Evolutionary conservation across 805 yeast genomes (phyloP), one percentile per base, ranked within the genome.

Genomic region (Nakazawaea anatomiae): DNA sequence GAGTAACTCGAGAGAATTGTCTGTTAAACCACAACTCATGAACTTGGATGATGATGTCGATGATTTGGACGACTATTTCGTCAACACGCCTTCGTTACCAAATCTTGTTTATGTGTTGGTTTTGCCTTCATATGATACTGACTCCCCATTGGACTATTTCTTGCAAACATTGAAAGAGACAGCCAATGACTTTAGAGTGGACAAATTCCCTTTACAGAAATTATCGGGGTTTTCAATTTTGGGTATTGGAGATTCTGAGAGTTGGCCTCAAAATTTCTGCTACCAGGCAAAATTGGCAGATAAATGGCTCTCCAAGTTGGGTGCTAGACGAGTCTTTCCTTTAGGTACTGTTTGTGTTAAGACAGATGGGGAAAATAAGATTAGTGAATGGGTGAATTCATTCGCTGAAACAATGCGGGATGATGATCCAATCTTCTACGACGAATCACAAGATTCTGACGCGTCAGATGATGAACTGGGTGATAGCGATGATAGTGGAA

Each of bases 41-140:
- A 84, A 86, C 61, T 64, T 90, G 48, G 97, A 91, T 65, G 92
- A 90, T 53, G 85, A 80, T 57, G 71, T 91, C 14, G 86, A 84
- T 55, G 96, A 91, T 66, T 68, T 88, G 48, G 97, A 91, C 60
- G 86, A 86, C 52, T 90, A 79, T 64, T 90, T 90, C 63, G 73
- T 88, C 44, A 77, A 76, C 47, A 74, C 81, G 9, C 95, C 96
- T 5, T 57, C 60, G 32, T 48, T 58, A 31, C 65, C 65, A 4
- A 76, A 81, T 50, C 68, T 78, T 40, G 67, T 89, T 10, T 90
- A 89, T 60, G 63, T 91, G 38, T 56, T 90, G 52, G 88, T 90
- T 12, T 71, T 90, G 34, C 97, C 97, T 1, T 89, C 96, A 0
- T 90, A 90, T 62, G 97, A 89, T 57, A 87, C 91, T 0, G 97